These are phyloP conservation scores for Mediolabrus comicus DNA, from an alignment of 108 stramenopile genomes.

Conservation along the genomic window DNA sequence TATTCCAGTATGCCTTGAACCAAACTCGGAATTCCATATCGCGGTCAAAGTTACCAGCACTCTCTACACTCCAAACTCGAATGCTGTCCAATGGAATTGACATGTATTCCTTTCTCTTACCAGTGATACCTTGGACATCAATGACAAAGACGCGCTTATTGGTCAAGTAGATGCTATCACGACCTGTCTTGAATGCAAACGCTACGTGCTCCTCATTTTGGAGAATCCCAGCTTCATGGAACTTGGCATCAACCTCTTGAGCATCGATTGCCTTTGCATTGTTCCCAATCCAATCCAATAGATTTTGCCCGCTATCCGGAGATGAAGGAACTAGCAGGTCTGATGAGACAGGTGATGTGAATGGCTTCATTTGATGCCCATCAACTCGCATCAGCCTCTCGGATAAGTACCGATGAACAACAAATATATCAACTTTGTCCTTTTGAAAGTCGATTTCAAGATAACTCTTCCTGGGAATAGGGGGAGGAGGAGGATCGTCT, in stretches of 20 bases:
- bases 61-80: constrained; percentile 59
- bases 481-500: constrained; percentile 60
- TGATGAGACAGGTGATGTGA: constrained; percentile 26
- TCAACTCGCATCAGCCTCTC: constrained; percentile 43
- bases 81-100: constrained; percentile 54
- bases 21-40: constrained; percentile 47
- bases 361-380: constrained; percentile 31
- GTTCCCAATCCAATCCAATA: constrained; percentile 55
- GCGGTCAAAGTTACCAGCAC: constrained; percentile 66
- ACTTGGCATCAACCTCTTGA: constrained; percentile 35
- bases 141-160: constrained; percentile 45
- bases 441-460: constrained; percentile 76
- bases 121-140: constrained; percentile 55
- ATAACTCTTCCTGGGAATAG: constrained; percentile 41
- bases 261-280: constrained; percentile 61
- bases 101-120: constrained; percentile 58
- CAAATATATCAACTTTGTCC: constrained; percentile 58
- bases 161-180: constrained; percentile 57
- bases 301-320: constrained; percentile 31
- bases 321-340: constrained; percentile 31
- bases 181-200: constrained; percentile 70
- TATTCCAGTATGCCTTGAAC: constrained; percentile 39
- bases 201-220: constrained; percentile 60
- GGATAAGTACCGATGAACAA: constrained; percentile 57
- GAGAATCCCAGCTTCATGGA: constrained; percentile 54